These are phyloP conservation scores for Apophysomyces ossiformis DNA, from an alignment of 371 early-diverging fungal species.

Conservation along the genomic window DNA sequence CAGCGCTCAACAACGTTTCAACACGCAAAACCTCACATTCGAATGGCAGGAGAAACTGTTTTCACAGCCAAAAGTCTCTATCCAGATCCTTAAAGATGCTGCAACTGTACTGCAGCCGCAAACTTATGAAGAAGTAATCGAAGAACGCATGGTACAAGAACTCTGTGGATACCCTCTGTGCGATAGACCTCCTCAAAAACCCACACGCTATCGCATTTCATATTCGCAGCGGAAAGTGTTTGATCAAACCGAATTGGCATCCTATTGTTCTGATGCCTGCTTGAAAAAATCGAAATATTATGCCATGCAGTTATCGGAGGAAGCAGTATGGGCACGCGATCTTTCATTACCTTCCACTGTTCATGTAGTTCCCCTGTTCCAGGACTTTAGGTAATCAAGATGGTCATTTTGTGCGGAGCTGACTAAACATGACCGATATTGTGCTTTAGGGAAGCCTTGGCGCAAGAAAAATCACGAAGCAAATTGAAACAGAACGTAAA, in stretches of 20 bases:
- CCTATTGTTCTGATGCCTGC: constrained; percentile 68
- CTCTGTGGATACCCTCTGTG: constrained; percentile 80
- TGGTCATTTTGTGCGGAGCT: neutral
- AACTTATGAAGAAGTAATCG: constrained; percentile 65
- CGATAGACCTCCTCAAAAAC: constrained; percentile 25
- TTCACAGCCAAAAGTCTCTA: constrained; percentile 27
- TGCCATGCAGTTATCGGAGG: constrained; percentile 62
- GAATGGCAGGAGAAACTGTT: constrained; percentile 65
- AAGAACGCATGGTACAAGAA: constrained; percentile 65
- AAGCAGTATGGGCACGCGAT: constrained; percentile 66
- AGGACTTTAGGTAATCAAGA: constrained; percentile 41
- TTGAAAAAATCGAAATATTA: constrained; percentile 66
- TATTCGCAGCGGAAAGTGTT: constrained; percentile 64
- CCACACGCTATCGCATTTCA: constrained; percentile 63
- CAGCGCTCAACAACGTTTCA: constrained; percentile 53
- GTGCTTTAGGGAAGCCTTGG: constrained; percentile 31
- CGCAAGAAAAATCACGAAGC: constrained; percentile 24
- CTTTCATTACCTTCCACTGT: constrained; percentile 16
- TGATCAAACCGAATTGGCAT: constrained; percentile 63
- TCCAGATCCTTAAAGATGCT: constrained; percentile 32
- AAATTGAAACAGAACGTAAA: constrained; percentile 14
- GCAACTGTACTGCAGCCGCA: constrained; percentile 47
- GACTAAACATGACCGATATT: neutral
- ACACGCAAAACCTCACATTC: constrained; percentile 56
- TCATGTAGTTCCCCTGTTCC: constrained; percentile 33